Evolutionary conservation across 192 early-diverging fungal species (phyloP).

Genomic region (Coemansia erecta): DNA sequence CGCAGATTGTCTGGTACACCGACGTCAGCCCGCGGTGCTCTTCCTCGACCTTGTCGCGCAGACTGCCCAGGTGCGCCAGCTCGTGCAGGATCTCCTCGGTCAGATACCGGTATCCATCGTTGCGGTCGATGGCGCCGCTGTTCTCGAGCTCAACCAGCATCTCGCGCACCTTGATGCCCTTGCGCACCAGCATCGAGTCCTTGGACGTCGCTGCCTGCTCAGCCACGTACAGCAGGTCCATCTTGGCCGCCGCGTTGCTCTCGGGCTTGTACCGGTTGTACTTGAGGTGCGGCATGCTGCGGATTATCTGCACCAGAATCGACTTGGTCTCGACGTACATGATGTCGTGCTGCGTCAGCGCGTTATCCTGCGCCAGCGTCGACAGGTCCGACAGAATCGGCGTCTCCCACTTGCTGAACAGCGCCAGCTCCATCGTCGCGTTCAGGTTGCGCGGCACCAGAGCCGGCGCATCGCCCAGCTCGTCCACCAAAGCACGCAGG

Average conservation of each 20-base stretch:
- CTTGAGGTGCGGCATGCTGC: constrained; percentile 75
- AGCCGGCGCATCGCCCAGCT: constrained; percentile 67
- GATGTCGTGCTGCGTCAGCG: constrained; percentile 91
- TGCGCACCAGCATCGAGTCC: constrained; percentile 84
- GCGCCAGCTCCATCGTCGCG: constrained; percentile 43
- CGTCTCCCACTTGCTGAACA: constrained; percentile 52
- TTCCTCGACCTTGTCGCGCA: constrained; percentile 82
- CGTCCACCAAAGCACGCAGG: constrained; percentile 73
- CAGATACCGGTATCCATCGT: constrained; percentile 77
- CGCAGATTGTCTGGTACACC: constrained; percentile 89
- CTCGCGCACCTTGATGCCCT: constrained; percentile 94
- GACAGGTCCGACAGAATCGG: constrained; percentile 65
- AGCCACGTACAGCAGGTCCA: constrained; percentile 63
- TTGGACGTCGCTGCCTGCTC: constrained; percentile 86
- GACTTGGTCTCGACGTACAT: constrained; percentile 96
- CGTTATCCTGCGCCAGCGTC: constrained; percentile 78
- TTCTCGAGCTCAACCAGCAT: constrained; percentile 87
- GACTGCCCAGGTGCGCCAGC: constrained; percentile 84
- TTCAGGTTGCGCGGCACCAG: constrained; percentile 48
- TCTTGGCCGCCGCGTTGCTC: constrained; percentile 46
- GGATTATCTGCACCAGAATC: constrained; percentile 88
- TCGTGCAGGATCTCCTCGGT: constrained; percentile 89
- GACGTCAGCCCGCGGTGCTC: constrained; percentile 75
- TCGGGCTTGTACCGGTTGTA: constrained; percentile 47
- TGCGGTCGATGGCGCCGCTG: constrained; percentile 67